Evolutionary conservation across 495 filamentous ascomycete genomes (phyloP), one percentile per base, ranked within the genome.

Genomic region (Xylaria sp.): DNA sequence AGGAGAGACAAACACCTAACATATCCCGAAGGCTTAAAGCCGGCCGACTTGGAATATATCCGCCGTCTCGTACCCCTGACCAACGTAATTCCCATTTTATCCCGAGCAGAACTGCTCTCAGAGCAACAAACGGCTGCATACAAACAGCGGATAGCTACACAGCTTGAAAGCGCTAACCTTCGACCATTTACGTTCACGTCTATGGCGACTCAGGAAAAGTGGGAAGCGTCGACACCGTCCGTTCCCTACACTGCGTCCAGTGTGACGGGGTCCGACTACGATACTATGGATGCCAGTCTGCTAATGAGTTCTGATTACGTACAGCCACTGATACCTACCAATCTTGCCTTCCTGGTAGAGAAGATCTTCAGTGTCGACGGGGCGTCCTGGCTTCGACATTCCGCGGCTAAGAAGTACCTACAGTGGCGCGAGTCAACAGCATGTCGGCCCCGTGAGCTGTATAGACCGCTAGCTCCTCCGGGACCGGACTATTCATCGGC

Each of bases 281-380:
- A 97, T 29, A 91, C 86, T 57, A 97, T 99, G 93, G 96, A 99
- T 76, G 96, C 96, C 35, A 97, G 93, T 75, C 88, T 96, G 0
- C 85, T 99, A 17, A 99, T 99, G 96, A 93, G 89, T 58, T 90
- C 97, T 3, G 92, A 95, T 74, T 99, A 99, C 78, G 85, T 97
- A 21, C 92, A 93, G 68, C 97, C 97, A 4, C 85, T 98, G 2
- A 80, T 93, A 14, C 78, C 87, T 35, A 95, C 94, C 26, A 97
- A 99, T 71, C 87, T 99, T 9, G 72, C 77, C 14, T 77, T 80
- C 17, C 84, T 99, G 15, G 90, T 98, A 46, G 80, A 87, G 40
- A 87, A 89, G 43, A 81, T 98, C 12, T 95, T 99, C 74, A 89
- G 93, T 50, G 86, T 86, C 7, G 91, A 97, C 53, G 93, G 92